Evolutionary conservation across 305 asterid species (phyloP).

Genomic region (Plantago lanceolata): DNA sequence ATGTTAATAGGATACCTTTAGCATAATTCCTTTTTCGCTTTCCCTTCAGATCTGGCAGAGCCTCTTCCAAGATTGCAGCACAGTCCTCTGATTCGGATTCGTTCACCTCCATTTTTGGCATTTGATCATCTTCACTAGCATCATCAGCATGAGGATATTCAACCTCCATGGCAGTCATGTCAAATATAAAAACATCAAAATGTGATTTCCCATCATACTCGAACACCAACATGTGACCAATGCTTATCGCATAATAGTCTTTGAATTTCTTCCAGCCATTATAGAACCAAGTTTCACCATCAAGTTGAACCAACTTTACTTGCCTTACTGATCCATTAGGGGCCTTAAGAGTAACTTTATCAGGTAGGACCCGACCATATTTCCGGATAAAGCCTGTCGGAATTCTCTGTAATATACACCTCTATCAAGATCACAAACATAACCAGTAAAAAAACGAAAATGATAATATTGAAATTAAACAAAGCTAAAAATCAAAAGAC

Average conservation of each 20-base stretch:
- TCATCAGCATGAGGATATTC: conserved; percentile 15
- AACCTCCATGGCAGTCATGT: conserved; percentile 25
- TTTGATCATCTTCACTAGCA: neutral
- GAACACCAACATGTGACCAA: conserved; percentile 25
- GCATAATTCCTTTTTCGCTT: neutral
- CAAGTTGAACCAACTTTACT: conserved; percentile 8
- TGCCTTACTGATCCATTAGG: conserved; percentile 22
- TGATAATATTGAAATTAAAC: too few relatives aligned
- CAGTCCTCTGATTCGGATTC: conserved; percentile 20
- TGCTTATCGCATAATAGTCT: conserved; percentile 14
- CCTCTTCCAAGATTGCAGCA: conserved; percentile 9
- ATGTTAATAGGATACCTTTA: neutral
- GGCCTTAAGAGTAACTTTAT: conserved; percentile 23
- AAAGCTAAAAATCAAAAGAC: too few relatives aligned
- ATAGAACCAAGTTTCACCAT: too few relatives aligned
- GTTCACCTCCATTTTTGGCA: neutral
- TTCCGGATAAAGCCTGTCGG: conserved; percentile 23
- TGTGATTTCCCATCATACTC: conserved; percentile 20
- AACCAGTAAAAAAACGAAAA: too few relatives aligned
- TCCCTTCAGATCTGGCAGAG: neutral
- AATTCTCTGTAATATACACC: conserved; percentile 24
- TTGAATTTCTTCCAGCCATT: too few relatives aligned
- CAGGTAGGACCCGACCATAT: conserved; percentile 23
- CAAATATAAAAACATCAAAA: conserved; percentile 34
- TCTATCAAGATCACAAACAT: neutral